phyloP scores from a whole-genome alignment of 2,329 filamentous ascomycete species.

The Claviceps sp. region DNA sequence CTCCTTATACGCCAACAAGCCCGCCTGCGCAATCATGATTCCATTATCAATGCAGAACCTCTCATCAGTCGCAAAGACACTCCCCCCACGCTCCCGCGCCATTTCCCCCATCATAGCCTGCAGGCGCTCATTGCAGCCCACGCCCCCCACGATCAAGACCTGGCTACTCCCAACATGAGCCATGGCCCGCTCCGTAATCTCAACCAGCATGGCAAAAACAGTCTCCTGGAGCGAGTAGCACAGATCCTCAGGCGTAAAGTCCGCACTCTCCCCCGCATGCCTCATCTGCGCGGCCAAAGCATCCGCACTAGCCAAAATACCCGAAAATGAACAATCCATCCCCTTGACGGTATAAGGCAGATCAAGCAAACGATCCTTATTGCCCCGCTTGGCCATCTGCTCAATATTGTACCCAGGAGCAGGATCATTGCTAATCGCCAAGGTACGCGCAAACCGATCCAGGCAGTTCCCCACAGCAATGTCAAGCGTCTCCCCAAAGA shows the following conservation, averaged over 20 bases:
- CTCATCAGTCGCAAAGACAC: conserved; percentile 90
- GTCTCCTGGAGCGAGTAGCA: conserved; percentile 96
- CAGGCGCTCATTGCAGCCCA: conserved; percentile 85
- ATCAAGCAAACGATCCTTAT: conserved; percentile 52
- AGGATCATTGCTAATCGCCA: conserved; percentile 87
- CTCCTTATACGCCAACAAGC: conserved; percentile 69
- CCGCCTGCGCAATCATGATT: conserved; percentile 98
- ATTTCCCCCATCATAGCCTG: conserved; percentile 99
- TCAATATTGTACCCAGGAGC: conserved; percentile 98
- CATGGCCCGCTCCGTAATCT: conserved; percentile 98
- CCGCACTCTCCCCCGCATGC: conserved; percentile 30
- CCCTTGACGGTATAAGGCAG: conserved; percentile 94
- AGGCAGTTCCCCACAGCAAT: conserved; percentile 97
- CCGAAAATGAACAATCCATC: conserved; percentile 96
- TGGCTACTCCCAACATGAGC: conserved; percentile 85
- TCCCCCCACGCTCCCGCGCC: conserved; percentile 78
- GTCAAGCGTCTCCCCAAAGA: conserved; percentile 94
- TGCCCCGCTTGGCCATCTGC: conserved; percentile 67
- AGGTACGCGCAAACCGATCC: conserved; percentile 84
- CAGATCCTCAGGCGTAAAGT: conserved; percentile 68
- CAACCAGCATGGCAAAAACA: conserved; percentile 90
- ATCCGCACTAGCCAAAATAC: conserved; percentile 77
- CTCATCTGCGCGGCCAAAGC: conserved; percentile 58
- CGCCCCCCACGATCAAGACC: conserved; percentile 89
- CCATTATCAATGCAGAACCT: conserved; percentile 98